A percentile compares a stretch with the other conserved stretches of the same genome.
These are phyloP conservation scores for Anthracocystis panici-leucophaei DNA, from an alignment of 1,284 basidiomycete species.

Conservation along the genomic window DNA sequence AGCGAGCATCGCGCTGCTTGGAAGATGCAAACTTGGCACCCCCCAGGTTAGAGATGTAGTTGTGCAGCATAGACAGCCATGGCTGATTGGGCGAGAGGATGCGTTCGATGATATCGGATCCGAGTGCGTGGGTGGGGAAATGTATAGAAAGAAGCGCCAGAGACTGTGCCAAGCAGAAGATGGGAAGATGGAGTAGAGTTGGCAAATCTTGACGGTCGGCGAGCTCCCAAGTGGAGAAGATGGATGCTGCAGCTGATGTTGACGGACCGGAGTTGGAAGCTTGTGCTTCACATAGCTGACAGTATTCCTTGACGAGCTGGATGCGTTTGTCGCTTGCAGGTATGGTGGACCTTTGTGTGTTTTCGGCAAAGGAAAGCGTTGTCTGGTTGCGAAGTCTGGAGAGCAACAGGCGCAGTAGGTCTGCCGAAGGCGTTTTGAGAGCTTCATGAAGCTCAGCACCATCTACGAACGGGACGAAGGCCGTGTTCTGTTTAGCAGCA, in stretches of 20 bases:
- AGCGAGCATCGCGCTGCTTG: conserved; percentile 26
- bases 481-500: conserved; percentile 15
- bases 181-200: conserved; percentile 51
- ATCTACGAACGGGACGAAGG: conserved; percentile 24
- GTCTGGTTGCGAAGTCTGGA: conserved; percentile 44
- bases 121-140: conserved; percentile 59
- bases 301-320: conserved; percentile 44
- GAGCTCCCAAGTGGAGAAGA: conserved; percentile 50
- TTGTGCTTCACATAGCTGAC: conserved; percentile 44
- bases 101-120: conserved; percentile 51
- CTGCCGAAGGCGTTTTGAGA: conserved; percentile 47
- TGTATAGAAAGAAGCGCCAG: conserved; percentile 60
- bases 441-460: conserved; percentile 38
- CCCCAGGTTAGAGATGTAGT: conserved; percentile 46
- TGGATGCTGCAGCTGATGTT: conserved; percentile 29
- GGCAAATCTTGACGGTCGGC: conserved; percentile 46
- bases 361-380: conserved; percentile 38
- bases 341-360: conserved; percentile 38
- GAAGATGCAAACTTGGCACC: conserved; percentile 29
- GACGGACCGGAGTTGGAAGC: conserved; percentile 30
- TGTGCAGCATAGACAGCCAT: conserved; percentile 53
- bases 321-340: conserved; percentile 46
- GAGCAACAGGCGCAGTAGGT: conserved; percentile 37
- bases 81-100: conserved; percentile 51
- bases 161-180: conserved; percentile 61